Evolutionary conservation across 805 yeast genomes (phyloP).

Genomic region (Wickerhamomyces xylosicus): DNA sequence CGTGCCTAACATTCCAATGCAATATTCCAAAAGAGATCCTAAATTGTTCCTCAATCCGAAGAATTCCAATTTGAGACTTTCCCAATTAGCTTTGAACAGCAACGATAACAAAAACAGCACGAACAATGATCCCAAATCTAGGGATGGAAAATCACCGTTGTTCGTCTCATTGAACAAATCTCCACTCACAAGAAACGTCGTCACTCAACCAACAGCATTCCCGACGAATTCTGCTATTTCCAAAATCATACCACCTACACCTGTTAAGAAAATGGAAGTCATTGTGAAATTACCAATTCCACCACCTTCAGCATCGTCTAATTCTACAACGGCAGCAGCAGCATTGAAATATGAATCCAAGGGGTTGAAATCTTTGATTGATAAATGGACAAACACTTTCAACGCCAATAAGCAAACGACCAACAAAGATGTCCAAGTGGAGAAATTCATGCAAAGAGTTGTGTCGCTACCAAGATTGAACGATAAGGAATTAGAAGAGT

Average conservation of each 20-base stretch:
- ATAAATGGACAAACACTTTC: conserved; percentile 15
- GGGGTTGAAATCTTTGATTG: conserved; percentile 14
- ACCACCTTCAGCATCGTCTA: not conserved
- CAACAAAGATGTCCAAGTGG: conserved; percentile 8
- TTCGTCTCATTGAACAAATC: conserved; percentile 13
- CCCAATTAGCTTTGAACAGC: conserved; percentile 1
- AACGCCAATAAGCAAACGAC: conserved; percentile 6
- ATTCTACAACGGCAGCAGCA: too few species aligned
- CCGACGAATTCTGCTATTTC: conserved; percentile 35
- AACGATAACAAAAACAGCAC: not conserved
- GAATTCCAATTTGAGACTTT: conserved; percentile 16
- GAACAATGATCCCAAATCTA: not conserved
- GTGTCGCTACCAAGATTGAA: conserved; percentile 17
- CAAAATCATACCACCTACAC: conserved; percentile 54
- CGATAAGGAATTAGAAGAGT: conserved; percentile 23
- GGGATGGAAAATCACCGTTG: conserved; percentile 6
- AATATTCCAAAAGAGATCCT: conserved; percentile 8
- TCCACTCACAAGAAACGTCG: conserved; percentile 10
- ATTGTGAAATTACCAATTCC: conserved; percentile 21
- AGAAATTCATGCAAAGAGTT: conserved; percentile 17
- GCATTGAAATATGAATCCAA: conserved; percentile 13
- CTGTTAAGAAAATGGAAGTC: conserved; percentile 50
- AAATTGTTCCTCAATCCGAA: conserved; percentile 14
- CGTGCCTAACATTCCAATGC: conserved; percentile 14
- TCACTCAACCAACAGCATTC: conserved; percentile 24